Conservation (phyloP, 331 rosid genomes). For the Spiraea crenata region DNA sequence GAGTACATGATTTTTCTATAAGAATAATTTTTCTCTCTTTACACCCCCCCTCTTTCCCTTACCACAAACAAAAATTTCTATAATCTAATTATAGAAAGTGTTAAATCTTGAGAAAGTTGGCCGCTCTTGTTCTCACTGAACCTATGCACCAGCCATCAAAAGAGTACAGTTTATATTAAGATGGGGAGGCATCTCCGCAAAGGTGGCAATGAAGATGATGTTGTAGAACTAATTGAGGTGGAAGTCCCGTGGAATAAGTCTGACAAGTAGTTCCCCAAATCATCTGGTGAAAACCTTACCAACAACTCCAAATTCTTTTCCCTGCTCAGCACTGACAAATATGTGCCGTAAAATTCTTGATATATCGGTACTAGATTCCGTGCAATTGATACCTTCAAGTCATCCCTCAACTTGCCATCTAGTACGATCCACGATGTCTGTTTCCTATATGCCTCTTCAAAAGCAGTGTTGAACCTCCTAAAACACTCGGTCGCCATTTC, state of each 20-base stretch:
- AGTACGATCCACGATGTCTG: slow-evolving; percentile 46
- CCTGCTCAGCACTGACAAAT: slow-evolving; percentile 8
- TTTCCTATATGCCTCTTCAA: slow-evolving; percentile 45
- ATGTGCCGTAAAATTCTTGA: slow-evolving; percentile 29
- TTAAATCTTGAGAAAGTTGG: background rate
- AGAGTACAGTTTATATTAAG: slow-evolving; percentile 3
- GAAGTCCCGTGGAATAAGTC: slow-evolving; percentile 47
- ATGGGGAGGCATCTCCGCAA: slow-evolving; percentile 11
- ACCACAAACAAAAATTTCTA: too few relatives aligned
- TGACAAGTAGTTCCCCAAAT: slow-evolving; percentile 54
- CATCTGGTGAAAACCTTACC: slow-evolving; percentile 42
- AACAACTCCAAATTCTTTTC: slow-evolving; percentile 31
- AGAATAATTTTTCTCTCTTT: too few relatives aligned
- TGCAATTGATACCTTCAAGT: slow-evolving; percentile 47
- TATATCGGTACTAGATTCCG: slow-evolving; percentile 40
- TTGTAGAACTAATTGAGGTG: slow-evolving; percentile 19
- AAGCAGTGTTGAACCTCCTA: slow-evolving; percentile 31
- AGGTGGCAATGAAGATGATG: slow-evolving; percentile 16
- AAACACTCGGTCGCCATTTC: slow-evolving; percentile 35
- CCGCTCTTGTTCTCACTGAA: background rate
- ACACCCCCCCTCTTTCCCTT: too few relatives aligned
- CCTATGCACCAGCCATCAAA: background rate
- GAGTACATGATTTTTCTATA: too few relatives aligned
- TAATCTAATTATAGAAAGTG: background rate
- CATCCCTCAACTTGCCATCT: slow-evolving; percentile 45